A percentile compares a stretch with the other conserved stretches of the same genome.
phyloP scores from a whole-genome alignment of 768 basidiomycete species.

The Agaricus blazei region DNA sequence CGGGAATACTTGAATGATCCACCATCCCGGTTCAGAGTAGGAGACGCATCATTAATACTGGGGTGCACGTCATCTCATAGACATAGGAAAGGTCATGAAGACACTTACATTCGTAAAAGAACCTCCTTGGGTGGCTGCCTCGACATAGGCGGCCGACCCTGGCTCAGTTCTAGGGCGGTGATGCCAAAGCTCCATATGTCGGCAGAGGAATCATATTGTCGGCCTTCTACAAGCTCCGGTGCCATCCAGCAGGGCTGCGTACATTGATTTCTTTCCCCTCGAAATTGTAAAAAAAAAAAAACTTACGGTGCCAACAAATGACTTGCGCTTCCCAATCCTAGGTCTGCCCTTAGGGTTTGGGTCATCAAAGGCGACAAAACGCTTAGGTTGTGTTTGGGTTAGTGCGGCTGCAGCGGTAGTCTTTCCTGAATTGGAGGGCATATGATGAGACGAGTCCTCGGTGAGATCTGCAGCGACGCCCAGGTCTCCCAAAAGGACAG shows the following conservation, averaged over 20 bases:
- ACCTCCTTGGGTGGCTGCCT: conserved; percentile 70
- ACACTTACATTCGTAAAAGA: conserved; percentile 62
- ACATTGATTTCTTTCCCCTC: not conserved
- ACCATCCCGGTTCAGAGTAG: conserved; percentile 68
- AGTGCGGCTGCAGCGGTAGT: conserved; percentile 26
- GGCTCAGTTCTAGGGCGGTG: conserved; percentile 85
- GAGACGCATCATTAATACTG: conserved; percentile 74
- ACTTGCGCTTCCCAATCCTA: conserved; percentile 72
- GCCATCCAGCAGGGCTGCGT: conserved; percentile 93
- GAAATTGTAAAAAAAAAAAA: not conserved
- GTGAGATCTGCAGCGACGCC: conserved; percentile 85
- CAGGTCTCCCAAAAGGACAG: conserved; percentile 86
- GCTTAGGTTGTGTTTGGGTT: conserved; percentile 19
- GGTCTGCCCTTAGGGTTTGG: conserved; percentile 28
- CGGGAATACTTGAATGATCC: conserved; percentile 74
- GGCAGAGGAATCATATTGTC: conserved; percentile 78
- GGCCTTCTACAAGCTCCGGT: conserved; percentile 85
- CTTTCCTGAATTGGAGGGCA: conserved; percentile 16
- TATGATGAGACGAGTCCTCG: conserved; percentile 50
- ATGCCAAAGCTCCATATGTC: conserved; percentile 98
- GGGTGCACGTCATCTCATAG: not conserved
- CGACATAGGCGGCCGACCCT: conserved; percentile 83
- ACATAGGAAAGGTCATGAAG: not conserved
- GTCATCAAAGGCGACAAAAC: conserved; percentile 28
- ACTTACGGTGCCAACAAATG: conserved; percentile 86